These are phyloP conservation scores for Fusarium tupiense DNA, from an alignment of 2,329 filamentous ascomycete genomes.

Conservation along the genomic window DNA sequence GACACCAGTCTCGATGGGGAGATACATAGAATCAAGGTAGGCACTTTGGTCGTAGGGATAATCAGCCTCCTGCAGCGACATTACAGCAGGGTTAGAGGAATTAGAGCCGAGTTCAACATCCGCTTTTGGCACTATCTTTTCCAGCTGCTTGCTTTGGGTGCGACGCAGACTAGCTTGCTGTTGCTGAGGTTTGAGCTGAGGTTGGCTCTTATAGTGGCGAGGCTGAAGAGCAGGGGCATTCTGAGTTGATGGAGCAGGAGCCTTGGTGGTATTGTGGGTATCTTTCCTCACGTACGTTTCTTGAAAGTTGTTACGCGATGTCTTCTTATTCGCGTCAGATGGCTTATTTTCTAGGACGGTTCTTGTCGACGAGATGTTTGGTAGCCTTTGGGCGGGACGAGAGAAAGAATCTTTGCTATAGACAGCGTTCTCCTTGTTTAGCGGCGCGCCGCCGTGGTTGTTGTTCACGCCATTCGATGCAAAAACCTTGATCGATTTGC, in stretches of 20 bases:
- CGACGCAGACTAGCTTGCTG: slow-evolving; percentile 53
- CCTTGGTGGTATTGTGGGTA: slow-evolving; percentile 25
- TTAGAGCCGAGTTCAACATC: slow-evolving; percentile 26
- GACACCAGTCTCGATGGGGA: slow-evolving; percentile 39
- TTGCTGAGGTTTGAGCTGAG: slow-evolving; percentile 58
- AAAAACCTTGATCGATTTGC: slow-evolving; percentile 50
- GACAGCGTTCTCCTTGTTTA: slow-evolving; percentile 58
- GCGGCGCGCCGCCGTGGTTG: slow-evolving; percentile 36
- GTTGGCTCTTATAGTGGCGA: slow-evolving; percentile 65
- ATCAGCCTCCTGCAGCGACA: slow-evolving; percentile 28
- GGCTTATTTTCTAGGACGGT: slow-evolving; percentile 37
- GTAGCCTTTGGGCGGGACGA: slow-evolving; percentile 50
- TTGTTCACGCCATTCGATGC: slow-evolving; percentile 40
- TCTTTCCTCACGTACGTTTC: slow-evolving; percentile 37
- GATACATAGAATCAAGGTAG: slow-evolving; percentile 44
- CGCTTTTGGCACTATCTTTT: slow-evolving; percentile 35
- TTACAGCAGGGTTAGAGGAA: slow-evolving; percentile 12
- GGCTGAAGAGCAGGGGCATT: slow-evolving; percentile 48
- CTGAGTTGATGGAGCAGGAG: slow-evolving; percentile 23
- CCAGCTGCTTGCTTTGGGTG: slow-evolving; percentile 57
- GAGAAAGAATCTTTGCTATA: slow-evolving; percentile 50
- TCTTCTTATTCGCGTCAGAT: slow-evolving; percentile 41
- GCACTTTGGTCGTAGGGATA: slow-evolving; percentile 40
- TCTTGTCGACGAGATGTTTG: slow-evolving; percentile 36
- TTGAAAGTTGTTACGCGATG: slow-evolving; percentile 23